Percentiles rank a stretch among this genome's conserved stretches.
phyloP scores from a whole-genome alignment of 352 stramenopile species.

The Phytophthora colocasiae region DNA sequence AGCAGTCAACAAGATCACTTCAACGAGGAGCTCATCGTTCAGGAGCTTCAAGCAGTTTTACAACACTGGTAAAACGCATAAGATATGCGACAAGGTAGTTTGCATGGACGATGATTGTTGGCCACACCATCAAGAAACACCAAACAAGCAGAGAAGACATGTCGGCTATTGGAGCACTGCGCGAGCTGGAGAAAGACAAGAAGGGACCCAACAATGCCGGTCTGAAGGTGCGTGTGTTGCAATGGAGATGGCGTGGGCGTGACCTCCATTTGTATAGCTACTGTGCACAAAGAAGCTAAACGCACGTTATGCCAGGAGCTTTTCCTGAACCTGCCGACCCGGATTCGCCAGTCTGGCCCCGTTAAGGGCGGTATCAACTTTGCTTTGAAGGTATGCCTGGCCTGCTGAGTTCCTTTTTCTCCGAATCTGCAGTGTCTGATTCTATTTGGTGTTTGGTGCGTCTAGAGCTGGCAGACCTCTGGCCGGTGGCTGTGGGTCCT shows the following conservation, averaged over 20 bases:
- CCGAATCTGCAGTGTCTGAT: constrained; percentile 6
- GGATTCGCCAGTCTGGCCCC: constrained; percentile 68
- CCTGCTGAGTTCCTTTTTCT: not conserved
- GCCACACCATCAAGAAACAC: constrained; percentile 43
- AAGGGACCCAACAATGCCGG: constrained; percentile 66
- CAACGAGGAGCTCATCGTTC: constrained; percentile 35
- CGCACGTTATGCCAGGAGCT: constrained; percentile 51
- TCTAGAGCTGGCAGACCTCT: constrained; percentile 62
- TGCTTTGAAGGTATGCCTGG: constrained; percentile 45
- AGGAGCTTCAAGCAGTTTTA: constrained; percentile 36
- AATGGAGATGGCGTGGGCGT: not conserved
- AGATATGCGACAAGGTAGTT: constrained; percentile 13
- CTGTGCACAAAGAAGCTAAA: constrained; percentile 5
- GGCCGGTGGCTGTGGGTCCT: constrained; percentile 84
- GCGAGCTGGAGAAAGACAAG: constrained; percentile 88
- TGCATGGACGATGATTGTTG: constrained; percentile 34
- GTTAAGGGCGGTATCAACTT: constrained; percentile 71
- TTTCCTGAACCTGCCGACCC: constrained; percentile 74
- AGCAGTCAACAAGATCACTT: constrained; percentile 15
- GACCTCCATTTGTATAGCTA: not conserved
- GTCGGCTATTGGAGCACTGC: constrained; percentile 84
- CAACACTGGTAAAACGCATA: constrained; percentile 37
- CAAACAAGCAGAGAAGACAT: constrained; percentile 45
- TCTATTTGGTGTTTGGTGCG: constrained; percentile 6
- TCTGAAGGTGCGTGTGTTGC: constrained; percentile 49